Base-by-base conservation (phyloP, 768 basidiomycete genomes). In the Auriscalpium orientale region DNA sequence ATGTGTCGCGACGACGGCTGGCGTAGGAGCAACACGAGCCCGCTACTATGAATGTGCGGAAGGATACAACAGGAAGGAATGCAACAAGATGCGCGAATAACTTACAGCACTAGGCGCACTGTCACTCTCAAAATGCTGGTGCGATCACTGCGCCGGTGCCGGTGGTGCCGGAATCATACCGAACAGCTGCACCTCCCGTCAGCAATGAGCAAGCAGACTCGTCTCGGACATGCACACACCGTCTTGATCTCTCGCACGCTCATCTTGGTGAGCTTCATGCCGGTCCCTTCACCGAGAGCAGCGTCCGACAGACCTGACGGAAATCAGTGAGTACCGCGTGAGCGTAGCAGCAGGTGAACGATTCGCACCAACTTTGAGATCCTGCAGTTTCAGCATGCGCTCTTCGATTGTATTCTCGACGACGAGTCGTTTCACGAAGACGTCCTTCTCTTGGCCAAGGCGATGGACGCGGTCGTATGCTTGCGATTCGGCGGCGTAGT, bases 381-480 rank as follows among this genome's bases (percentile, higher is more conserved):
- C 80, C 65, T 90, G 88, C 11, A 93, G 70, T 18, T 72, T 73
- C 46, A 89, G 71, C 76, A 93, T 87, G 20, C 84, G 79, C 64
- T 91, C 85, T 68, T 92, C 91, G 52, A 87, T 83, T 2, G 86
- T 86, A 61, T 87, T 69, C 58, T 77, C 73, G 8, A 88, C 79
- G 11, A 87, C 79, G 2, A 87, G 71, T 20, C 85, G 81, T 65
- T 85, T 84, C 57, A 88, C 79, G 59, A 74, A 79, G 1, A 89
- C 87, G 33, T 78, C 69, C 64, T 87, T 87, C 58, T 83, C 78
- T 64, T 89, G 86, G 0, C 87, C 85, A 46, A 86, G 79, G 21
- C 85, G 80, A 68, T 87, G 84, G 12, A 81, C 81, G 40, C 84
- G 80, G 58, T 67, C 69, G 43, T 74, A 76, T 6, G 86, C 86